Conservation (phyloP, 2,329 filamentous ascomycete species). For the Pyricularia grisea region DNA sequence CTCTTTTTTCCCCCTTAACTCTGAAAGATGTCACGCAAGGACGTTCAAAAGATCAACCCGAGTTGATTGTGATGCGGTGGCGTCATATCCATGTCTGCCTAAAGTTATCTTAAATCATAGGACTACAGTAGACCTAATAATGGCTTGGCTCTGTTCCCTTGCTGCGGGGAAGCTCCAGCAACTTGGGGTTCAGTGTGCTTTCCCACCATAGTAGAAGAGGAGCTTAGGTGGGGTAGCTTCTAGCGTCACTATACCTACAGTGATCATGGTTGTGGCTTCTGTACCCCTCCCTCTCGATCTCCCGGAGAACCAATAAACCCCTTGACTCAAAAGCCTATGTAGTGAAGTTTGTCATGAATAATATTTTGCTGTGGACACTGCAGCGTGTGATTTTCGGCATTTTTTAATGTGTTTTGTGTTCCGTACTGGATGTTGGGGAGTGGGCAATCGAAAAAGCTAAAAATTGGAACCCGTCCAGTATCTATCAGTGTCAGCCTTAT, state of each 20-base stretch:
- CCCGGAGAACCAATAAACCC: no score
- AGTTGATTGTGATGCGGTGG: not conserved
- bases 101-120: not conserved
- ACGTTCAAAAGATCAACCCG: not conserved
- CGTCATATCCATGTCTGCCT: not conserved
- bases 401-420: not conserved
- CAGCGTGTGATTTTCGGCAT: not conserved
- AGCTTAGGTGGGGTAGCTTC: not conserved
- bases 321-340: no score
- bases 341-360: no score
- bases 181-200: no score
- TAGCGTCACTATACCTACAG: no score
- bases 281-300: not conserved
- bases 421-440: no score
- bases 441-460: not conserved
- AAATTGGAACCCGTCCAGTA: not conserved
- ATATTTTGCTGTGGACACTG: no score
- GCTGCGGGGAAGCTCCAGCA: not conserved
- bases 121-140: not conserved
- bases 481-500: slow-evolving; percentile 1
- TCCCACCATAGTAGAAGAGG: not conserved
- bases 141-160: not conserved
- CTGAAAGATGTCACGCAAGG: no score
- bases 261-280: no score
- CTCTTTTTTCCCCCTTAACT: no score